Percentiles rank a stretch among this genome's conserved stretches.
phyloP scores from a whole-genome alignment of 192 early-diverging fungal genomes.

The Spinellus fusiger region DNA sequence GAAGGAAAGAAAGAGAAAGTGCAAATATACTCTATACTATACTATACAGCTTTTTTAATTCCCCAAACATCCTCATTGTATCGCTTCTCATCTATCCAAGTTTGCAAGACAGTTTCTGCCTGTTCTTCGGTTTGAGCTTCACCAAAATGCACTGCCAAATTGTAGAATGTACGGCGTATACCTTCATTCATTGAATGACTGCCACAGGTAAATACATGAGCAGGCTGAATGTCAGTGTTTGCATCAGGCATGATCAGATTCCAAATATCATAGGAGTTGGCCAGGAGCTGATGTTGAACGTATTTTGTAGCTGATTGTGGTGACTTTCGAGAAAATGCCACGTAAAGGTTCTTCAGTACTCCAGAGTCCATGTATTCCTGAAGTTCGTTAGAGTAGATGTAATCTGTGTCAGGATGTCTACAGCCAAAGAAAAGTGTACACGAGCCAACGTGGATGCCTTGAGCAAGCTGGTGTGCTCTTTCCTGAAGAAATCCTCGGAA shows the following conservation, averaged over 20 bases:
- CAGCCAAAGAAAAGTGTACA: constrained; percentile 79
- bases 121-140: constrained; percentile 12
- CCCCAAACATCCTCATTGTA: constrained; percentile 36
- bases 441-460: constrained; percentile 2
- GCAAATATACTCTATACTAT: background rate
- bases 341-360: constrained; percentile 48
- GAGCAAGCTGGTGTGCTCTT: constrained; percentile 5
- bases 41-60: too few species aligned
- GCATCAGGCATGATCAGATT: background rate
- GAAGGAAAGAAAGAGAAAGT: background rate
- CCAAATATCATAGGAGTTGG: constrained; percentile 23
- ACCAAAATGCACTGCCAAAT: constrained; percentile 23
- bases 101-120: constrained; percentile 3
- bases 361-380: constrained; percentile 39
- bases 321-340: constrained; percentile 60
- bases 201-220: constrained; percentile 24
- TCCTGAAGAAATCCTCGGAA: constrained; percentile 79
- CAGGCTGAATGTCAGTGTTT: background rate
- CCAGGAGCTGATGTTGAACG: constrained; percentile 29
- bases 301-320: constrained; percentile 43
- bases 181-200: constrained; percentile 22
- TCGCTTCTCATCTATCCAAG: constrained; percentile 4
- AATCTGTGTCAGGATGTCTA: constrained; percentile 60
- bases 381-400: constrained; percentile 63
- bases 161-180: constrained; percentile 21